These are phyloP conservation scores for Chenopodium quinoa DNA, from an alignment of 148 eudicot genomes.

Conservation along the genomic window DNA sequence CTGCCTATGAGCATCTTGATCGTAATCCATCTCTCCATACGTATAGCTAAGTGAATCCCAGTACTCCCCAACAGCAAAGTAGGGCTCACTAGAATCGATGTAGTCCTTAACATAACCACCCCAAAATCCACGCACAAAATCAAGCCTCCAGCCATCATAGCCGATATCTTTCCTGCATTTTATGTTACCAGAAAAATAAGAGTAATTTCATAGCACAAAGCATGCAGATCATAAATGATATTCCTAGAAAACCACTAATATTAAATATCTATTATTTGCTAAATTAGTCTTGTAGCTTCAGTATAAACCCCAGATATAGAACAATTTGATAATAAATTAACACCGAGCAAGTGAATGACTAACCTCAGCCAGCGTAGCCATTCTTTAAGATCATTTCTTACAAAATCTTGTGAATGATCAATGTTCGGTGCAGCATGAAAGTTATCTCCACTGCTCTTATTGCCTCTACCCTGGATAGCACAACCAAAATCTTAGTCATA, in stretches of 20 bases:
- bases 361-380: slow-evolving; percentile 96
- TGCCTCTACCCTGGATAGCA: slow-evolving; percentile 84
- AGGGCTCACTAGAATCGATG: slow-evolving; percentile 72
- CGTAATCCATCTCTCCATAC: slow-evolving; percentile 87
- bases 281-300: slow-evolving; percentile 10
- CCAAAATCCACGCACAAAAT: slow-evolving; percentile 98
- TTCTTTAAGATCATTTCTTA: slow-evolving; percentile 82
- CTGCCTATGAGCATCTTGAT: slow-evolving; percentile 97
- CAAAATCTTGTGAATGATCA: slow-evolving; percentile 98
- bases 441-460: slow-evolving; percentile 94
- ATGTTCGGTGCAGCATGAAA: slow-evolving; percentile 99
- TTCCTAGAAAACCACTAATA: not conserved
- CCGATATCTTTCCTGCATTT: slow-evolving; percentile 85
- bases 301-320: not conserved
- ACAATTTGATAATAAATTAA: not conserved
- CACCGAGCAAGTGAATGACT: slow-evolving; percentile 16
- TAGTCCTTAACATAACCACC: slow-evolving; percentile 99
- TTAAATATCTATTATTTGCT: not conserved
- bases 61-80: slow-evolving; percentile 93
- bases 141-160: slow-evolving; percentile 99
- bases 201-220: not conserved
- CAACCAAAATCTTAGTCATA: not conserved
- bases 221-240: not conserved
- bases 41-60: slow-evolving; percentile 98
- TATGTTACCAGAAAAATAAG: slow-evolving; percentile 3